Evolutionary conservation across 352 stramenopile genomes (phyloP).

Genomic region (Thraustochytrium striatum): DNA sequence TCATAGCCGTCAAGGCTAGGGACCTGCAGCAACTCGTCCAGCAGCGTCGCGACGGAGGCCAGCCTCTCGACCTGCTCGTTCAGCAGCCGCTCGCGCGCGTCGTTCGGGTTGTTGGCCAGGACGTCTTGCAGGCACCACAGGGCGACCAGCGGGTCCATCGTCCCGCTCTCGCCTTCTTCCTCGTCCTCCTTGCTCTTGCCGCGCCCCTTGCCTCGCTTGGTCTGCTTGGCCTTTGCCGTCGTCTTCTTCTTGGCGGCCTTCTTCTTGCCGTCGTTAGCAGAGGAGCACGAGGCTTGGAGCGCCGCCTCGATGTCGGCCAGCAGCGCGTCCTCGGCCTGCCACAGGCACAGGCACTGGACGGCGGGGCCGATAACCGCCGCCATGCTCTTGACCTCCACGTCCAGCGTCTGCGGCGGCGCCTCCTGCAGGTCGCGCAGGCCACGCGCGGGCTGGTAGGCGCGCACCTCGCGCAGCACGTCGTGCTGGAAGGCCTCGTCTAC

Average conservation of each 20-base stretch:
- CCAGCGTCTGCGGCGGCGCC: too few relatives aligned
- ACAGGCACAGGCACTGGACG: conserved; percentile 8
- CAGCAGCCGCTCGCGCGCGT: conserved; percentile 1
- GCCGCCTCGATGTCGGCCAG: neutral
- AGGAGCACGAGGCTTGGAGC: neutral
- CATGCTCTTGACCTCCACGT: too few relatives aligned
- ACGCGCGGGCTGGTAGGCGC: neutral
- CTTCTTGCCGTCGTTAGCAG: too few relatives aligned
- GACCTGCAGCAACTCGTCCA: neutral
- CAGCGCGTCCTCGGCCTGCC: neutral
- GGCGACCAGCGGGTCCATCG: conserved; percentile 17
- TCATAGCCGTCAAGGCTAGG: neutral
- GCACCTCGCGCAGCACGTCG: neutral
- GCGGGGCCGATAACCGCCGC: too few relatives aligned
- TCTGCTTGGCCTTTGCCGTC: neutral
- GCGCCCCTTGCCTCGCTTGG: conserved; percentile 9
- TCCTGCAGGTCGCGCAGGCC: neutral
- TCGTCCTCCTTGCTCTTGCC: neutral
- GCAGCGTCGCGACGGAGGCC: neutral
- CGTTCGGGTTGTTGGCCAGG: conserved; percentile 26
- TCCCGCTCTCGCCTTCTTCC: neutral
- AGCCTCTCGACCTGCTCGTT: neutral
- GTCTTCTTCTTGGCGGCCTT: too few relatives aligned
- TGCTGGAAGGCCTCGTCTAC: neutral
- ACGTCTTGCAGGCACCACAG: conserved; percentile 15